Evolutionary conservation across 2,329 filamentous ascomycete genomes (phyloP).

Genomic region (Eutypella sp.): DNA sequence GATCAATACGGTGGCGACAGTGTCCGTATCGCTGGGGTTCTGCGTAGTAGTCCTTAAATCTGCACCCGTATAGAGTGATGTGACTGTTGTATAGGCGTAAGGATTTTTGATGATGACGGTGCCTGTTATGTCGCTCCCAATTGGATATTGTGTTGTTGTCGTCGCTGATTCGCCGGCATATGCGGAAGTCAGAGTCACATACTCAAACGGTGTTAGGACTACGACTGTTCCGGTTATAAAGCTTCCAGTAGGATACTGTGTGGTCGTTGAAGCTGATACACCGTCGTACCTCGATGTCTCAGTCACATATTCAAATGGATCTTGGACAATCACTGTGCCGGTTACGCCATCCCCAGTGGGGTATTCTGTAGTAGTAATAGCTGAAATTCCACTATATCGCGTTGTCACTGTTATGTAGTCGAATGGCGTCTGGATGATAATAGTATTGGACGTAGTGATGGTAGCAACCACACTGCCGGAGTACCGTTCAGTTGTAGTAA

Average conservation of each 20-base stretch:
- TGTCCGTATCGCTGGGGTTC: background rate
- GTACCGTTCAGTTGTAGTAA: background rate
- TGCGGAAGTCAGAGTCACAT: background rate
- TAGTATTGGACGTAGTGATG: background rate
- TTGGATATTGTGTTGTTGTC: background rate
- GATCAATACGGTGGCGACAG: background rate
- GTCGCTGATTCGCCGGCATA: background rate
- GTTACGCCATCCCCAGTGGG: too few relatives aligned
- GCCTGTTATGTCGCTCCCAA: background rate
- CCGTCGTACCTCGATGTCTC: too few relatives aligned
- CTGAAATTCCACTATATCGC: too few relatives aligned
- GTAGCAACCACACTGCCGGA: background rate
- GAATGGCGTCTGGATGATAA: background rate
- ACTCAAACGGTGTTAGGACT: too few relatives aligned
- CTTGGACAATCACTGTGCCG: too few relatives aligned
- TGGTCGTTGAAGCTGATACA: too few relatives aligned
- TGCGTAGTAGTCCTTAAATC: background rate
- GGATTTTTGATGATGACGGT: background rate
- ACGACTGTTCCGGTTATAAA: too few relatives aligned
- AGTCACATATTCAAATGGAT: too few relatives aligned
- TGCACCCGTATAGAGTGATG: background rate
- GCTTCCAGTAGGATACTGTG: too few relatives aligned
- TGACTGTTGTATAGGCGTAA: background rate
- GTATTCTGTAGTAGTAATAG: too few relatives aligned
- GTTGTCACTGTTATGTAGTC: background rate